phyloP scores from a whole-genome alignment of 208 protist genomes.

The Vickermania ingenoplastis region DNA sequence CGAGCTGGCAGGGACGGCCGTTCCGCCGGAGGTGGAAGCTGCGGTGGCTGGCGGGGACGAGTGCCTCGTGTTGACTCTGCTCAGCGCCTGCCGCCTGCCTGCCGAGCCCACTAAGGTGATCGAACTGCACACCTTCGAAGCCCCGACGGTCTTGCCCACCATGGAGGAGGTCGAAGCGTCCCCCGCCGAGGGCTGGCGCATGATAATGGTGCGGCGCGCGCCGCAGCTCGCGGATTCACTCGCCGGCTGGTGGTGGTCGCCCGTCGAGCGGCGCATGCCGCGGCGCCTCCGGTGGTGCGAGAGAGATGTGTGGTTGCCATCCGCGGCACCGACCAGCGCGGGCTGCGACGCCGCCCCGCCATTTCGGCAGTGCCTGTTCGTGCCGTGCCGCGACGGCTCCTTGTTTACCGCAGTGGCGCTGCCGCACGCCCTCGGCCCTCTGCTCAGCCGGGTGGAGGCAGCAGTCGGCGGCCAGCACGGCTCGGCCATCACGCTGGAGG shows the following conservation, averaged over 20 bases:
- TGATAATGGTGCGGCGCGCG: no score
- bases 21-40: background rate
- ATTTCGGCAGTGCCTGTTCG: slow-evolving; percentile 12
- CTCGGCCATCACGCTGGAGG: slow-evolving; percentile 11
- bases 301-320: slow-evolving; percentile 1
- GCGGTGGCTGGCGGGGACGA: background rate
- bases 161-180: background rate
- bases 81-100: background rate
- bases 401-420: slow-evolving; percentile 40
- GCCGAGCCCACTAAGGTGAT: background rate
- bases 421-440: slow-evolving; percentile 41
- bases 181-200: no score
- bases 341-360: background rate
- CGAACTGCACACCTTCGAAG: background rate
- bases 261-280: slow-evolving; percentile 12
- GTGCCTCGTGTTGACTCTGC: background rate
- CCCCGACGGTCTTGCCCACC: background rate
- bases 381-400: slow-evolving; percentile 54
- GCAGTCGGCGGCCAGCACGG: slow-evolving; percentile 33
- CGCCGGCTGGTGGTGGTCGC: background rate
- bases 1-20: background rate
- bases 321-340: background rate
- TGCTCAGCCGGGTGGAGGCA: slow-evolving; percentile 50
- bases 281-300: slow-evolving; percentile 22
- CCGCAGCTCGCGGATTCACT: background rate